Percentiles rank a stretch among this genome's conserved stretches.
These are phyloP conservation scores for Phytophthora sp. DNA, from an alignment of 352 stramenopile genomes.

Conservation along the genomic window DNA sequence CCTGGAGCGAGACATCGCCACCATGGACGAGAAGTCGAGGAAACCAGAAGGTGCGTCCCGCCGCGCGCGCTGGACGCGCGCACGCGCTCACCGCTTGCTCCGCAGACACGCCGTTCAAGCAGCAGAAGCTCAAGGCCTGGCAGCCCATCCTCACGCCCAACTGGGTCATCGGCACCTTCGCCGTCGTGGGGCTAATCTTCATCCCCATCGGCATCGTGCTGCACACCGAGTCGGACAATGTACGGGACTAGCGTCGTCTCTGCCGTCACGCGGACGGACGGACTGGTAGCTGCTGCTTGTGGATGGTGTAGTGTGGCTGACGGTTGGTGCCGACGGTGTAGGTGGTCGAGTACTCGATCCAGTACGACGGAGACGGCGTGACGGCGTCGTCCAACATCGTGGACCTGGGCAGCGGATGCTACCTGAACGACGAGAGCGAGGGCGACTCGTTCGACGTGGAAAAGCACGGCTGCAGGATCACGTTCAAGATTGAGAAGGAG, in stretches of 20 bases:
- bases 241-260: slow-evolving; percentile 28
- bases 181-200: slow-evolving; percentile 94
- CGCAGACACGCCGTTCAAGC: slow-evolving; percentile 88
- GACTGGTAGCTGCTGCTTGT: too few relatives aligned
- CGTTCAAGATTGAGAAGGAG: slow-evolving; percentile 89
- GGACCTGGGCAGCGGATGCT: slow-evolving; percentile 63
- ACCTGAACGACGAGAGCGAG: slow-evolving; percentile 60
- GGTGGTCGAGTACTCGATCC: slow-evolving; percentile 91
- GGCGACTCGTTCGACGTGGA: slow-evolving; percentile 72
- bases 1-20: slow-evolving; percentile 27
- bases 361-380: slow-evolving; percentile 84
- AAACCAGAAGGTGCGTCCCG: slow-evolving; percentile 73
- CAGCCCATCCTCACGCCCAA: slow-evolving; percentile 97
- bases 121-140: slow-evolving; percentile 94
- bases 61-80: background rate
- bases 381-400: slow-evolving; percentile 64
- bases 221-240: slow-evolving; percentile 86
- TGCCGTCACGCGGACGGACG: too few relatives aligned
- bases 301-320: too few relatives aligned
- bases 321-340: slow-evolving; percentile 29
- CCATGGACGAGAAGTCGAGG: slow-evolving; percentile 87
- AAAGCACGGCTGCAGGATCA: slow-evolving; percentile 76
- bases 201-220: slow-evolving; percentile 94
- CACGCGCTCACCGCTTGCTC: background rate
- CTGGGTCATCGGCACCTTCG: slow-evolving; percentile 95